Conservation (phyloP, 2,329 filamentous ascomycete species). For the Pezicula radicicola region DNA sequence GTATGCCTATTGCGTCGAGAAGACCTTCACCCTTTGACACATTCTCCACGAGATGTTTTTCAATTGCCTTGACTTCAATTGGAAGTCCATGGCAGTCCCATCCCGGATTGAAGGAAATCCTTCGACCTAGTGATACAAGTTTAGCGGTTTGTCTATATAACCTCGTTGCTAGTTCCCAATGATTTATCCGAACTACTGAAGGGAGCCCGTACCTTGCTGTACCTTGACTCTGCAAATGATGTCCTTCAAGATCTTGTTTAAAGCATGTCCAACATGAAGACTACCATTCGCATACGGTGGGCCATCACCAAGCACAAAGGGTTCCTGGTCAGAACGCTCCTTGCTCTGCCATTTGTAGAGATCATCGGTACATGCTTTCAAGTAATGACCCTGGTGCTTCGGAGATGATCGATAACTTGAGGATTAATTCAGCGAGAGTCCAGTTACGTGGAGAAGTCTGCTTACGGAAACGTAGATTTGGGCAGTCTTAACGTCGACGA, state of each 20-base stretch:
- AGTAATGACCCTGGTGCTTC: conserved; percentile 51
- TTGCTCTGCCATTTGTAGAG: conserved; percentile 81
- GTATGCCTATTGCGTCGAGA: conserved; percentile 54
- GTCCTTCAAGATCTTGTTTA: conserved; percentile 98
- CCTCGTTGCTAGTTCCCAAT: too few species aligned
- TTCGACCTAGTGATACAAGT: conserved; percentile 42
- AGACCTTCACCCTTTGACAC: conserved; percentile 26
- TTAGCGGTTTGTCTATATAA: neutral
- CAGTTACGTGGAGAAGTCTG: neutral
- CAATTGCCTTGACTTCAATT: conserved; percentile 91
- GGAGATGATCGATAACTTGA: conserved; percentile 32
- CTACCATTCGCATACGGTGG: conserved; percentile 94
- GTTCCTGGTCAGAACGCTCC: conserved; percentile 30
- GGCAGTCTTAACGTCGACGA: conserved; percentile 73
- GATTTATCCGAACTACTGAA: neutral
- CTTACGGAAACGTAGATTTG: conserved; percentile 70
- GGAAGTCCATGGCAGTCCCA: conserved; percentile 98
- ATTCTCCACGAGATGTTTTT: conserved; percentile 18
- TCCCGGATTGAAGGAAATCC: conserved; percentile 80
- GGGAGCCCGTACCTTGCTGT: conserved; percentile 52
- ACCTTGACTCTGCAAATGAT: conserved; percentile 82
- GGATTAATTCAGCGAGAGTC: conserved; percentile 10
- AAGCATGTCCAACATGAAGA: conserved; percentile 87
- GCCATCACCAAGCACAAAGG: conserved; percentile 88
- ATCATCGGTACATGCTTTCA: conserved; percentile 78